These are phyloP conservation scores for Lentinula detonsa DNA, from an alignment of 768 basidiomycete species.

Conservation along the genomic window DNA sequence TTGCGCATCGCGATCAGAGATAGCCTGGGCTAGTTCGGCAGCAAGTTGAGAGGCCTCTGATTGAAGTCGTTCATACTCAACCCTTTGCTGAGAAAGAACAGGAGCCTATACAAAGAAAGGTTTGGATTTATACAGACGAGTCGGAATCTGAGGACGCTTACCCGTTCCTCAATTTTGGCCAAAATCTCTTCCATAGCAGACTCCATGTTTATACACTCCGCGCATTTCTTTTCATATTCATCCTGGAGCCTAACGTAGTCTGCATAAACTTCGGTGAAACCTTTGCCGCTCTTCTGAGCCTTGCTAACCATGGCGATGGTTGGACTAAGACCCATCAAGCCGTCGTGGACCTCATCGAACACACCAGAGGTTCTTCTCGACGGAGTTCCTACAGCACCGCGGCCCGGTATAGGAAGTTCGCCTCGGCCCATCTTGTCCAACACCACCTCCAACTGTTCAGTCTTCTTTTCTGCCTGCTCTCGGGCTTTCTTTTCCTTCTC, in stretches of 20 bases:
- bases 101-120: constrained; percentile 58
- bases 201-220: constrained; percentile 84
- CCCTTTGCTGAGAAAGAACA: constrained; percentile 81
- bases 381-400: constrained; percentile 44
- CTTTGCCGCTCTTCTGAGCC: constrained; percentile 77
- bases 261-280: constrained; percentile 91
- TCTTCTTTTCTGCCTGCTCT: constrained; percentile 64
- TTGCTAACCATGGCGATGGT: constrained; percentile 83
- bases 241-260: constrained; percentile 86
- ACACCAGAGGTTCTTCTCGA: constrained; percentile 29
- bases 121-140: neutral
- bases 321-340: constrained; percentile 72
- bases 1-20: constrained; percentile 70
- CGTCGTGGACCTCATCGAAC: constrained; percentile 40
- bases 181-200: constrained; percentile 74
- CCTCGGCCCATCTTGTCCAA: constrained; percentile 66
- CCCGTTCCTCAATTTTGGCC: constrained; percentile 87
- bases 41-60: constrained; percentile 78
- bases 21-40: constrained; percentile 67
- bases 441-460: constrained; percentile 70
- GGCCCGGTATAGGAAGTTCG: constrained; percentile 55
- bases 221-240: constrained; percentile 67
- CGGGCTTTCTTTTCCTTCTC: constrained; percentile 65
- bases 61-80: constrained; percentile 81
- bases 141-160: constrained; percentile 28